Evolutionary conservation across 2,329 filamentous ascomycete genomes (phyloP).

Genomic region (Colletotrichum sp.): DNA sequence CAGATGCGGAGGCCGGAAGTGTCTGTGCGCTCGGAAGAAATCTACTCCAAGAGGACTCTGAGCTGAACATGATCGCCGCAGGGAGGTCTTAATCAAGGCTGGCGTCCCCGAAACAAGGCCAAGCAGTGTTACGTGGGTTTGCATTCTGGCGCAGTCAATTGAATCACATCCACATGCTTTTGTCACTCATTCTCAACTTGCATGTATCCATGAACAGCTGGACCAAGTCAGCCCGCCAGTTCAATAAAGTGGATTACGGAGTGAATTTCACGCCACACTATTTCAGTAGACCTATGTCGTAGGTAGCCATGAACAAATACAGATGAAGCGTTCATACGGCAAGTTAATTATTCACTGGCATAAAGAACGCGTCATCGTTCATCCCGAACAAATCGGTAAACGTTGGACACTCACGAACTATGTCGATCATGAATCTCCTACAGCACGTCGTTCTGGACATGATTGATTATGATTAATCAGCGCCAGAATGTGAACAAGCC

Average conservation of each 20-base stretch:
- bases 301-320: accelerated
- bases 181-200: not conserved
- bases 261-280: not conserved
- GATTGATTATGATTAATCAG: not conserved
- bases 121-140: not conserved
- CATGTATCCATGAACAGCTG: not conserved
- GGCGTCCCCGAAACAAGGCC: not conserved
- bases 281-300: accelerated
- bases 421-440: not conserved
- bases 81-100: not conserved
- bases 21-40: not conserved
- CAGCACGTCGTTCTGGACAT: too few species aligned
- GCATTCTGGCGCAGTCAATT: not conserved
- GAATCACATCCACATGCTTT: not conserved
- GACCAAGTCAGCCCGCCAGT: not conserved
- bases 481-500: too few species aligned
- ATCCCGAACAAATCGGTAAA: not conserved
- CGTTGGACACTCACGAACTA: accelerated
- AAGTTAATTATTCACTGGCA: not conserved
- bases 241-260: not conserved
- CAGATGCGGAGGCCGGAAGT: accelerated
- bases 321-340: not conserved
- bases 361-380: not conserved
- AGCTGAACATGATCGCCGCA: not conserved
- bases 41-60: not conserved